Conservation (phyloP, 1,139 yeast genomes). For the Hyphopichia buzzinii region DNA sequence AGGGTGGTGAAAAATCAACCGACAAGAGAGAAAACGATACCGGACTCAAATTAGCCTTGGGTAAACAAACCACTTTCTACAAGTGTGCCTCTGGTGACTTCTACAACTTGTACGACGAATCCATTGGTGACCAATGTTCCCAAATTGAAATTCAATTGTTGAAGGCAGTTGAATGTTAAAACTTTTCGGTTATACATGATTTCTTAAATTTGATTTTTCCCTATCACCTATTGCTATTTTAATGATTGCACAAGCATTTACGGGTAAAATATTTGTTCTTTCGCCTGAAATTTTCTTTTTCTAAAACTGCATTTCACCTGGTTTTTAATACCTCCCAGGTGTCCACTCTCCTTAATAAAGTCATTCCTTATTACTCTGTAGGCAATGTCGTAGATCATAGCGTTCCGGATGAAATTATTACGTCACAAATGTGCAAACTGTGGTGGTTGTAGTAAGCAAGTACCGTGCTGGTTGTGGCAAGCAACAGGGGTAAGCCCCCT, state of each 20-base stretch:
- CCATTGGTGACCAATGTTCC: constrained; percentile 38
- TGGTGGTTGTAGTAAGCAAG: no score
- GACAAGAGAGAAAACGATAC: constrained; percentile 16
- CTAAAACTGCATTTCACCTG: neutral
- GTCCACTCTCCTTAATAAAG: neutral
- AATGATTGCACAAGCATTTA: no score
- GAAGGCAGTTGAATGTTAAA: constrained; percentile 29
- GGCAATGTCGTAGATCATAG: no score
- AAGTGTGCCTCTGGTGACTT: constrained; percentile 44
- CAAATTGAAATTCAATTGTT: constrained; percentile 35
- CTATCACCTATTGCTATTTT: no score
- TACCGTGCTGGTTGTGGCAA: no score
- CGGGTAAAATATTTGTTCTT: no score
- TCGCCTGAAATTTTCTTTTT: neutral
- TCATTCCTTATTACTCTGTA: no score
- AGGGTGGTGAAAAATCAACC: constrained; percentile 3
- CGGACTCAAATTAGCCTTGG: constrained; percentile 36
- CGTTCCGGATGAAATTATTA: no score
- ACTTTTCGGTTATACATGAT: neutral
- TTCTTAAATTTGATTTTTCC: no score
- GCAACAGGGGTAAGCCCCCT: no score
- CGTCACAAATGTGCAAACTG: no score
- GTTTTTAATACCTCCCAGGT: neutral
- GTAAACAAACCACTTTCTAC: constrained; percentile 37
- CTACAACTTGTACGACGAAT: constrained; percentile 43